Base-by-base conservation (phyloP, 1,284 basidiomycete species). In the Sanghuangporus sanghuang region DNA sequence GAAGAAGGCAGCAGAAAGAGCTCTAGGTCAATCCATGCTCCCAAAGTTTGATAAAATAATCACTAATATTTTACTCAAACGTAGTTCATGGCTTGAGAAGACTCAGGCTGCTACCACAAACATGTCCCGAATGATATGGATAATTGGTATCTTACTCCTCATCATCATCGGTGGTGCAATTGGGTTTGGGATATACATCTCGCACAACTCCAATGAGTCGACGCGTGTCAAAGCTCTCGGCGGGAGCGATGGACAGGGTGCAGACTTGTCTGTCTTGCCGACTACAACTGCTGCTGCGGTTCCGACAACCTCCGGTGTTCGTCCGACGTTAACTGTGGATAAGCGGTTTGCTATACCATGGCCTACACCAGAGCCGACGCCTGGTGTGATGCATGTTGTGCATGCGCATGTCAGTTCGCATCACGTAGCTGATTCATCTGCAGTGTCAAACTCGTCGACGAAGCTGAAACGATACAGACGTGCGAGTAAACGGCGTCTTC, bases 121-220 rank as follows among this genome's bases (percentile, higher is more conserved):
- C 38, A 71, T 88, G 66, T 84, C 83, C 6, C 80, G 84, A 50
- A 89, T 84, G 84, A 82, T 92, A 1, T 90, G 87, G 86, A 65
- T 90, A 56, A 70, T 85, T 53, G 89, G 85, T 23, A 67, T 90
- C 18, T 23, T 85, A 49, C 69, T 92, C 27, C 70, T 92, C 50
- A 70, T 85, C 53, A 81, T 84, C 66, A 78, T 80, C 50, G 84
- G 76, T 14, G 79, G 76, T 14, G 85, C 77, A 6, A 79, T 86
- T 39, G 87, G 79, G 49, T 69, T 89, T 21, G 87, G 85, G 40
- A 82, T 81, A 73, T 88, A 83, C 67, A 68, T 84, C 36, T 79
- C 84, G 6, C 83, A 85, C 68, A 74, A 71, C 65, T 68, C 73
- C 4, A 69, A 80, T 2, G 70, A 74, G 39, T 78, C 85, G 68